These are phyloP conservation scores for Cornus controversa DNA, from an alignment of 148 eudicot species.

Conservation along the genomic window DNA sequence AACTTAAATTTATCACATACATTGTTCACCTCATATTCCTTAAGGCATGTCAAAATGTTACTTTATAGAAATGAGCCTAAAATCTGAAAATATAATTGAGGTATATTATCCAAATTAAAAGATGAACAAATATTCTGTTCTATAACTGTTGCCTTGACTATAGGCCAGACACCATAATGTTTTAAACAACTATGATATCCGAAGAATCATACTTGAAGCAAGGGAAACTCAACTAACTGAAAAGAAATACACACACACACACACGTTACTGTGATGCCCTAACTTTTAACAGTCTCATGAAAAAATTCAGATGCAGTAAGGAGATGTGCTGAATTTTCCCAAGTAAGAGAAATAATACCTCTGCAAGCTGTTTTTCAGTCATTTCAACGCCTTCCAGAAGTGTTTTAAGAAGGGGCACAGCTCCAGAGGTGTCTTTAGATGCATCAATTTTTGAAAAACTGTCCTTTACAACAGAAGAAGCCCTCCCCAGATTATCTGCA, in stretches of 20 bases:
- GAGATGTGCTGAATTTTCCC: background rate
- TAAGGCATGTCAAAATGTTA: too few relatives aligned
- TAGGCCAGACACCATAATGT: too few relatives aligned
- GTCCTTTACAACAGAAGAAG: conserved; percentile 74
- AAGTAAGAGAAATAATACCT: conserved; percentile 36
- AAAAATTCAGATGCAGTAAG: background rate
- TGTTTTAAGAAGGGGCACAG: conserved; percentile 78
- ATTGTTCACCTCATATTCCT: too few relatives aligned
- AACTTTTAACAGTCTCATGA: too few relatives aligned
- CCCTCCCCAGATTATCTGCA: conserved; percentile 88
- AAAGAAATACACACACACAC: too few relatives aligned
- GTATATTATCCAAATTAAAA: too few relatives aligned
- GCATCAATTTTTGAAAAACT: conserved; percentile 71
- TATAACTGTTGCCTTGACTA: too few relatives aligned
- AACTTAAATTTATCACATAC: too few relatives aligned
- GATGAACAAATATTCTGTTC: too few relatives aligned
- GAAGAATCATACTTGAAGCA: background rate
- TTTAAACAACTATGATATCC: too few relatives aligned
- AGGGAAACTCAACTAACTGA: background rate
- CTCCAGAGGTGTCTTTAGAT: conserved; percentile 67
- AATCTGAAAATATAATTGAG: too few relatives aligned
- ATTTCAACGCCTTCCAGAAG: conserved; percentile 95
- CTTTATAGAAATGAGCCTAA: too few relatives aligned
- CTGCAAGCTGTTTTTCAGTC: conserved; percentile 90
- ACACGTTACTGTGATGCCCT: background rate